Evolutionary conservation across 352 stramenopile species (phyloP).

Genomic region (Thalassiosira livingstoniorum): DNA sequence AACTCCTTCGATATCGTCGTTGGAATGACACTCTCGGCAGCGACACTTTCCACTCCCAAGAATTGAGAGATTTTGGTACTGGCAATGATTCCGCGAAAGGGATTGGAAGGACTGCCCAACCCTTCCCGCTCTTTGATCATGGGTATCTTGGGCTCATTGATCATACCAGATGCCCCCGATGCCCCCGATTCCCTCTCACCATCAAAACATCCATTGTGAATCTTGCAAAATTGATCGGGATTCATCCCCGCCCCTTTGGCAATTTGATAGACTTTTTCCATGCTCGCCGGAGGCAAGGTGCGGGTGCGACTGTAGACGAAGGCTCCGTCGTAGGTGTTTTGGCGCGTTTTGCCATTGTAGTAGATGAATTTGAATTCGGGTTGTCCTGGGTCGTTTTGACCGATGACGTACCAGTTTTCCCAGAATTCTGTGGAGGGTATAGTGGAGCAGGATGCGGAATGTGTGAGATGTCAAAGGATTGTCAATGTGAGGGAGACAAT

Average conservation of each 20-base stretch:
- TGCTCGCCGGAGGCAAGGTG: slow-evolving; percentile 71
- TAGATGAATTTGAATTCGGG: slow-evolving; percentile 89
- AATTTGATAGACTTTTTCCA: slow-evolving; percentile 86
- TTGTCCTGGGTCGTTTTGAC: slow-evolving; percentile 81
- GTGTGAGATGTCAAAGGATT: no score
- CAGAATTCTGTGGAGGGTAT: slow-evolving; percentile 82
- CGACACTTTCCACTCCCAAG: slow-evolving; percentile 83
- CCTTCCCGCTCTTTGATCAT: slow-evolving; percentile 45
- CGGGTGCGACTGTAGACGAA: slow-evolving; percentile 88
- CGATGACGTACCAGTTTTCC: slow-evolving; percentile 90
- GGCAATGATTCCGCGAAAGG: slow-evolving; percentile 79
- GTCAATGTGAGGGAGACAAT: no score
- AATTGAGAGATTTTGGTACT: slow-evolving; percentile 84
- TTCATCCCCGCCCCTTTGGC: slow-evolving; percentile 85
- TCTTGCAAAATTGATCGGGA: slow-evolving; percentile 86
- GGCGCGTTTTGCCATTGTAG: slow-evolving; percentile 89
- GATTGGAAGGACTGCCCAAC: slow-evolving; percentile 62
- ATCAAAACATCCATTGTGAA: slow-evolving; percentile 86
- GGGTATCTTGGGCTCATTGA: no score
- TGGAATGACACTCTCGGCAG: slow-evolving; percentile 67
- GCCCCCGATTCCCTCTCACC: slow-evolving; percentile 50
- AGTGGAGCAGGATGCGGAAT: slow-evolving; percentile 24
- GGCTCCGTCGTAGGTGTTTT: slow-evolving; percentile 90
- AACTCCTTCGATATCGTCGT: slow-evolving; percentile 45
- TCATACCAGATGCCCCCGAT: background rate